A percentile compares a stretch with the other conserved stretches of the same genome.
Evolutionary conservation across 345 rosid species (phyloP).

Genomic region (Lepidium aucheri): DNA sequence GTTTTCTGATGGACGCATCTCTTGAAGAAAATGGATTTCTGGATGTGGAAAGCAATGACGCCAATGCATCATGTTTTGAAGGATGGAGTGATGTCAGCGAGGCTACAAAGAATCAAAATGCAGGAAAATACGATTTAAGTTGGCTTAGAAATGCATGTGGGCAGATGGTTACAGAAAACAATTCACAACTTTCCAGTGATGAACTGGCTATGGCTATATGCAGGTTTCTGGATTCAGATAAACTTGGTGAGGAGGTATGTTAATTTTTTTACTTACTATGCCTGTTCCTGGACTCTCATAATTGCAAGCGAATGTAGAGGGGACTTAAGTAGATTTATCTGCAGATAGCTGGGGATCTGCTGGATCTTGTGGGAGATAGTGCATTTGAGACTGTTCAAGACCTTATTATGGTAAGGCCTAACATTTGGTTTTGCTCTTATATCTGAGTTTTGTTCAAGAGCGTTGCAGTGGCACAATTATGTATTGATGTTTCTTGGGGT

Average conservation of each 20-base stretch:
- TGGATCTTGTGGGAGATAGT: conserved; percentile 92
- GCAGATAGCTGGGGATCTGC: conserved; percentile 82
- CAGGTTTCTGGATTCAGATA: conserved; percentile 78
- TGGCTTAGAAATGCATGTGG: conserved; percentile 88
- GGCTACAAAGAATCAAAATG: conserved; percentile 22
- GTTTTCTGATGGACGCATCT: conserved; percentile 65
- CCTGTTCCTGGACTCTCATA: conserved; percentile 7
- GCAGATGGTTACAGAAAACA: conserved; percentile 49
- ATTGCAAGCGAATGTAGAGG: conserved; percentile 2
- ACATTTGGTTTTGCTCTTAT: neutral
- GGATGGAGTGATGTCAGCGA: conserved; percentile 41
- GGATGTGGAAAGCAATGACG: conserved; percentile 32
- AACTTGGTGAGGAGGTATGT: conserved; percentile 92
- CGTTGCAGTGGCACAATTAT: neutral
- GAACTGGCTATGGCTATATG: conserved; percentile 94
- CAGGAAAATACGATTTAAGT: conserved; percentile 50
- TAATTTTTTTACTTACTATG: neutral
- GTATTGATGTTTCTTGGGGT: neutral
- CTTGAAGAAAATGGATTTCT: conserved; percentile 43
- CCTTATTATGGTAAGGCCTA: conserved; percentile 52
- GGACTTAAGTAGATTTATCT: neutral
- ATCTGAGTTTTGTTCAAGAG: neutral
- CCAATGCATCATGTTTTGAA: conserved; percentile 34
- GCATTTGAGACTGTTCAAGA: conserved; percentile 94
- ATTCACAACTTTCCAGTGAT: conserved; percentile 77